Base-by-base conservation (phyloP, 2,329 filamentous ascomycete genomes). In the Exophiala bonariae region DNA sequence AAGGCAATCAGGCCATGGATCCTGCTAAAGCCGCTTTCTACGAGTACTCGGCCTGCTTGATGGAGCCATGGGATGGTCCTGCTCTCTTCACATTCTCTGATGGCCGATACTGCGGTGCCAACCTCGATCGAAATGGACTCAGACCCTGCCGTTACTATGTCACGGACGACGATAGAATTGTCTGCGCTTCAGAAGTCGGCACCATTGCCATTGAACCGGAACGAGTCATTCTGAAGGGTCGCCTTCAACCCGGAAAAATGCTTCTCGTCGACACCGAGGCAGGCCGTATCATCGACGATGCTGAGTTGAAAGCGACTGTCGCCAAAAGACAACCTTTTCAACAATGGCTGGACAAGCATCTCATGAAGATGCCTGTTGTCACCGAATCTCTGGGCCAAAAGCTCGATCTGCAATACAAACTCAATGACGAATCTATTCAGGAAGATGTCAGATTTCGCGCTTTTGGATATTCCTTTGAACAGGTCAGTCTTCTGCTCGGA, bases 21-120 rank as follows among this genome's bases (percentile, higher is more conserved):
- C 89, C 90, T 47, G 87, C 89, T 63, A 97, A 97, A 75, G 88
- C 91, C 49, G 92, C 92, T 41, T 97, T 96, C 73, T 97, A 97
- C 72, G 91, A 97, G 69, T 97, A 92, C 90, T 92, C 92, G 62
- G 91, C 90, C 58, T 97, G 92, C 70, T 87, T 95, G 77, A 97
- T 97, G 92, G 92, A 97, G 75, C 91, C 92, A 13, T 97, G 92
- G 92, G 92, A 97, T 70, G 92, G 92, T 14, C 92, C 92, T 26
- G 92, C 92, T 46, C 82, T 97, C 23, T 97, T 97, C 77, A 96
- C 91, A 5, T 97, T 97, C 71, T 89, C 92, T 20, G 92, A 97
- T 67, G 92, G 92, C 52, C 85, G 92, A 54, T 97, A 93, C 78
- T 97, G 92, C 63, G 92, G 92, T 79, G 92, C 92, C 58, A 97